Evolutionary conservation across 2,329 filamentous ascomycete genomes (phyloP).

Genomic region (Sarocladiaceae sp.): DNA sequence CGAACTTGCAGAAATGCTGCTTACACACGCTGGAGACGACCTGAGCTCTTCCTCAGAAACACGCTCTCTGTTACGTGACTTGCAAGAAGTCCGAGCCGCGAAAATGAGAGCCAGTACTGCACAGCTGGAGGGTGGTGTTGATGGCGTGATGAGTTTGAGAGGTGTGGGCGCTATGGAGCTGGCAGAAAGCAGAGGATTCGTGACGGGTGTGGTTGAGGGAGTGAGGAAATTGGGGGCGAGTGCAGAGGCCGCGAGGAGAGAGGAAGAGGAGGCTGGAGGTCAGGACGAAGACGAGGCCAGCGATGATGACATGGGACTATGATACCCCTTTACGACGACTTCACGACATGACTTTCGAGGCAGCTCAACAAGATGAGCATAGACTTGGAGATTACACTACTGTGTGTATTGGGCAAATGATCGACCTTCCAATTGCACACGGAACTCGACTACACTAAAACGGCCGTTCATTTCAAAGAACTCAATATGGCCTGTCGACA

Average conservation of each 20-base stretch:
- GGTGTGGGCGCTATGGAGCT: conserved; percentile 94
- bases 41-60: conserved; percentile 70
- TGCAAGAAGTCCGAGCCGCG: conserved; percentile 83
- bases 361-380: too few species aligned
- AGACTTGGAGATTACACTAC: too few species aligned
- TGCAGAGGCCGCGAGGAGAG: conserved; percentile 70
- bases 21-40: conserved; percentile 82
- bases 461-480: too few species aligned
- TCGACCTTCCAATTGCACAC: too few species aligned
- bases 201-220: conserved; percentile 82
- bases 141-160: conserved; percentile 62
- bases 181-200: conserved; percentile 78
- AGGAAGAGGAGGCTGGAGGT: conserved; percentile 63
- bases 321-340: conserved; percentile 12
- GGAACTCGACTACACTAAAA: background rate
- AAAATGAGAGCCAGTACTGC: conserved; percentile 78
- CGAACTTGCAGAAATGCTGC: conserved; percentile 80
- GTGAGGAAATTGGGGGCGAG: conserved; percentile 79
- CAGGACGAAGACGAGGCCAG: conserved; percentile 60
- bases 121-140: conserved; percentile 65
- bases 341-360: too few species aligned
- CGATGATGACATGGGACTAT: conserved; percentile 48
- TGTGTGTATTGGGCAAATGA: too few species aligned
- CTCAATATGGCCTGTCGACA: too few species aligned
- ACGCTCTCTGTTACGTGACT: conserved; percentile 69